phyloP scores from a whole-genome alignment of 2,329 filamentous ascomycete species.

The Didymellaceae sp. region DNA sequence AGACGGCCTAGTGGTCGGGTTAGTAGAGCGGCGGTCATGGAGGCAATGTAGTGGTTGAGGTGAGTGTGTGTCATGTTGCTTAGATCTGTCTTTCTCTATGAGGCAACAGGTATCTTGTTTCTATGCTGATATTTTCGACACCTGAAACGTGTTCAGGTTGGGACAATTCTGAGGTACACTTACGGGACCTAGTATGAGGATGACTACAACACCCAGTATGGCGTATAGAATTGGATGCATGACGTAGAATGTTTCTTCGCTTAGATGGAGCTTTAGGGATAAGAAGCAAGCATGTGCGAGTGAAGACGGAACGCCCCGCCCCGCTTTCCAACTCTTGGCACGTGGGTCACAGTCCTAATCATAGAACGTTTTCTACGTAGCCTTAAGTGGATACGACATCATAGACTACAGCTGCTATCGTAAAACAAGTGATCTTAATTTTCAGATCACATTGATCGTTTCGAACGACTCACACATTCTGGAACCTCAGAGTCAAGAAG shows the following conservation, averaged over 20 bases:
- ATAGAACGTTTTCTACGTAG: no score
- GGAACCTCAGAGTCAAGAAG: no score
- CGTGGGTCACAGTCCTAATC: no score
- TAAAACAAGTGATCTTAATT: no score
- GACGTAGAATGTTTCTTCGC: neutral
- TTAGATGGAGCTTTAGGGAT: neutral
- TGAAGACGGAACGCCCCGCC: neutral
- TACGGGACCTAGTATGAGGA: constrained; percentile 12
- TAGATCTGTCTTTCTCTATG: neutral
- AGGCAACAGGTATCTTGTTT: no score
- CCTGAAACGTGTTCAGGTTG: neutral
- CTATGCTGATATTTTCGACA: no score
- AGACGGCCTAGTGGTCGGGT: constrained; percentile 5
- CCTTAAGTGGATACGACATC: no score
- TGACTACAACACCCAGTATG: constrained; percentile 11
- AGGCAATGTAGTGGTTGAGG: neutral
- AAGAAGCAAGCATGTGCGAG: neutral
- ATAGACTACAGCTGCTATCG: no score
- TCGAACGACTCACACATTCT: no score
- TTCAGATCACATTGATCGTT: no score
- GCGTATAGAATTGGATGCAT: constrained; percentile 15
- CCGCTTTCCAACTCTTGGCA: neutral
- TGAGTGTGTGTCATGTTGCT: neutral
- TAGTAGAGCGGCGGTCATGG: neutral
- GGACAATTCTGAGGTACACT: neutral